Evolutionary conservation across 1,139 yeast genomes (phyloP), one percentile per base, ranked within the genome.

Genomic region (Ogataea hybrid): DNA sequence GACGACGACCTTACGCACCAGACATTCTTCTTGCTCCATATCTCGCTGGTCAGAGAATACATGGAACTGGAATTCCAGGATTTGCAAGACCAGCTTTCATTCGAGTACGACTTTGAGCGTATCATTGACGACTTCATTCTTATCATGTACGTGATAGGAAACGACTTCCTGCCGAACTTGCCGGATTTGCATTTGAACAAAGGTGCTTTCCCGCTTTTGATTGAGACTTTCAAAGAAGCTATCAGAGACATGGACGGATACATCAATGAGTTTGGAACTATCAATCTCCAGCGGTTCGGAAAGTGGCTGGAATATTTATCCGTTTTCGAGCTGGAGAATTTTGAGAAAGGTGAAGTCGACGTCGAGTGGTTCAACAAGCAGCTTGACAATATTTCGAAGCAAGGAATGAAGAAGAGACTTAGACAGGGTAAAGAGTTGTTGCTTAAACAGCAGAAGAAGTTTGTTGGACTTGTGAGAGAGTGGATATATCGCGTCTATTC

Each of bases 121-220:
- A 75, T 90, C 28, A 68, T 94, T 52, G 98, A 94, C 65, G 99
- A 94, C 65, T 89, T 90, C 55, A 87, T 94, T 52, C 73, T 94
- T 46, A 84, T 92, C 58, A 79, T 88, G 81, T 90, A 87, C 59
- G 96, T 92, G 47, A 87, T 94, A 58, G 99, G 99, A 57, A 94
- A 94, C 61, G 99, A 94, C 75, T 94, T 94, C 79, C 75, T 94
- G 58, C 98, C 99, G n/a, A 88, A 92, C 61, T 75, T 94, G 56
- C 98, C 99, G 1, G 96, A 90, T 62, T 71, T 94, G 57, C 89
- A 87, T 63, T 77, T 94, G 55, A 90, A 89, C 60, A 92, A 90
- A 56, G 97, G 97, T 54, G 98, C 98, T 0, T 84, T 94, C 68
- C 96, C 97, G 11, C 75, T 89, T 31, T 74, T 94, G 56, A 71